Base-by-base conservation (phyloP, 2,329 filamentous ascomycete genomes). In the Davidsoniella australis region DNA sequence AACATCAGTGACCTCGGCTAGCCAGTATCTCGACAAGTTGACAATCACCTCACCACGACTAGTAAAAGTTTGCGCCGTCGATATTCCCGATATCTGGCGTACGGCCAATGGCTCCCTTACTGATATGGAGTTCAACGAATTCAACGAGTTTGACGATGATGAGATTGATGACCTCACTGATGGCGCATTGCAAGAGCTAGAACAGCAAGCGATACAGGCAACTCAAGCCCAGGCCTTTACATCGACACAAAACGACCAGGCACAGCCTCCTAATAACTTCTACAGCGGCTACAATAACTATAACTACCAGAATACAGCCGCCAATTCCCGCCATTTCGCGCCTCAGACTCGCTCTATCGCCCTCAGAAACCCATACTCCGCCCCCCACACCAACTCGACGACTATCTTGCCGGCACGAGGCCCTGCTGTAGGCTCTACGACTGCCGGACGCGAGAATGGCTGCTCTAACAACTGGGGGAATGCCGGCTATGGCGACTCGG, bases 81-180 rank as follows among this genome's bases (percentile, higher is more conserved):
- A 33, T 33, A 33, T 33, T 33, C 12, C 8, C 29, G 4, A 23
- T 23, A 23, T 23, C 4, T 33, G 29, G 29, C 12, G 4, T 33
- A 10, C 4, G 8, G 29, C 29, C 29, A 12, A 49, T 29, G 14
- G 18, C 23, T 16, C 29, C 43, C 20, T 37, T 24, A 29, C 16
- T n/a, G 47, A 41, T 5, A 53, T 53, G 48, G 48, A 51, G n/a
- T 38, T 51, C 45, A 29, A 45, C 26, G 29, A 33, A 33, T 33
- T 46, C 29, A 38, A 47, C n/a, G 41, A 45, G 8, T 52, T 52
- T 20, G 42, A 49, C 52, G 78, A 80, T 59, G 77, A 79, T 58
- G 76, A 70, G 53, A 68, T 82, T 56, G 76, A 82, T 60, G 68
- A 72, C 39, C 64, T 82, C 40, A 73, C 76, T 55, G 67, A 71